phyloP scores from a whole-genome alignment of 208 protist species.

The Herpetomonas samuelpessoai region DNA sequence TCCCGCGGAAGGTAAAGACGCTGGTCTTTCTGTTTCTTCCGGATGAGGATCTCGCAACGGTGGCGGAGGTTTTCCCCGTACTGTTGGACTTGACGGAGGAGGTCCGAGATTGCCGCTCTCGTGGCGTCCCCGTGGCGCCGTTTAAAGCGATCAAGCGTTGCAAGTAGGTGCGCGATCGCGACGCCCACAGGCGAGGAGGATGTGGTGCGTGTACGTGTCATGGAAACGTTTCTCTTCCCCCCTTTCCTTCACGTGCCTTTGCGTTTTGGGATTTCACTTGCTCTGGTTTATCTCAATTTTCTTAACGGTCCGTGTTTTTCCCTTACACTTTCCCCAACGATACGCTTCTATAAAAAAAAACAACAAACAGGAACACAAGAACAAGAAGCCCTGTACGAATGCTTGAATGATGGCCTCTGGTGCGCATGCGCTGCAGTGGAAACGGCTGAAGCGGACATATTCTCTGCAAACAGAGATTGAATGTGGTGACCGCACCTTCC shows the following conservation, averaged over 20 bases:
- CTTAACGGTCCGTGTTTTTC: no score
- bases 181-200: no score
- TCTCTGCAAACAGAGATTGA: not conserved
- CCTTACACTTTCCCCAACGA: conserved; percentile 5
- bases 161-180: conserved; percentile 11
- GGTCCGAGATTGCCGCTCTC: conserved; percentile 24
- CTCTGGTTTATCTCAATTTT: conserved; percentile 1
- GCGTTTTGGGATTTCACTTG: no score
- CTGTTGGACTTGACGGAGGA: conserved; percentile 37
- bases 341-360: not conserved
- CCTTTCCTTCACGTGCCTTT: no score
- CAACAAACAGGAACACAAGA: not conserved
- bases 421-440: no score
- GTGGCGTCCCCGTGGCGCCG: conserved; percentile 12
- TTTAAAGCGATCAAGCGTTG: conserved; percentile 23
- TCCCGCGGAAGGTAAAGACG: conserved; percentile 50
- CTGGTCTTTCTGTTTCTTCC: conserved; percentile 47
- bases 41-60: conserved; percentile 25
- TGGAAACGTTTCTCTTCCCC: no score
- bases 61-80: conserved; percentile 45
- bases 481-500: not conserved
- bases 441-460: no score
- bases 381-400: not conserved
- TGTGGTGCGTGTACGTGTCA: no score
- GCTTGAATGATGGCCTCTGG: no score